Evolutionary conservation across 179 eudicot species (phyloP).

Genomic region (Actinidia arguta): DNA sequence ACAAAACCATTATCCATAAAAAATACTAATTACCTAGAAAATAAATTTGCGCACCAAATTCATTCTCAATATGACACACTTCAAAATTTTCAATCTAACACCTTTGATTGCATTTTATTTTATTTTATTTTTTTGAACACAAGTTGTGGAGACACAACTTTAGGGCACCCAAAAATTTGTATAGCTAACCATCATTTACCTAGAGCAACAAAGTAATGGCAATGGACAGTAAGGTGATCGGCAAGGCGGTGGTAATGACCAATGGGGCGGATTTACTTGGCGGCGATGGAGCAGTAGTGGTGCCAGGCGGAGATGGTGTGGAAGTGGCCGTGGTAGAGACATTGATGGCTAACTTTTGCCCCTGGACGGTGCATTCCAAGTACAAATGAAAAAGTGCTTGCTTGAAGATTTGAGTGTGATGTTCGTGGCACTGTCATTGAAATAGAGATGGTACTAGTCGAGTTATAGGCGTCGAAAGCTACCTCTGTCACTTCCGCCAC

Average conservation of each 20-base stretch:
- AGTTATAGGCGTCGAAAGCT: constrained; percentile 46
- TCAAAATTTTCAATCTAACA: background rate
- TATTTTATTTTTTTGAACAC: no score
- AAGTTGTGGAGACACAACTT: no score
- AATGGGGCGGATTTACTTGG: constrained; percentile 27
- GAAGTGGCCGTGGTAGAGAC: constrained; percentile 31
- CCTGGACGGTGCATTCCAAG: constrained; percentile 53
- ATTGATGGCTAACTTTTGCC: constrained; percentile 53
- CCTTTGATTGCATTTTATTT: no score
- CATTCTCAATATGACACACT: background rate
- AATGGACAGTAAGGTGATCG: constrained; percentile 21
- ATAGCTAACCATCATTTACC: background rate
- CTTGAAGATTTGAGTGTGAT: constrained; percentile 52
- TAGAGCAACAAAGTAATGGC: constrained; percentile 25
- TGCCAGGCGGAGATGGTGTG: constrained; percentile 20
- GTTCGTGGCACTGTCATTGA: constrained; percentile 36
- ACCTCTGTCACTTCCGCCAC: constrained; percentile 54
- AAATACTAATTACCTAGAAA: background rate
- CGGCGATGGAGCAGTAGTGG: constrained; percentile 22
- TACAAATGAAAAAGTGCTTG: constrained; percentile 57
- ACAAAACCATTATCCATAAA: no score
- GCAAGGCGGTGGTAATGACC: constrained; percentile 13
- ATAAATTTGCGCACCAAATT: background rate
- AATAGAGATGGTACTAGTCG: constrained; percentile 25
- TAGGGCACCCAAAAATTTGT: no score